Evolutionary conservation across 176 grass and related monocot genomes (phyloP), one percentile per base, ranked within the genome.

Genomic region (Oryza glaberrima): DNA sequence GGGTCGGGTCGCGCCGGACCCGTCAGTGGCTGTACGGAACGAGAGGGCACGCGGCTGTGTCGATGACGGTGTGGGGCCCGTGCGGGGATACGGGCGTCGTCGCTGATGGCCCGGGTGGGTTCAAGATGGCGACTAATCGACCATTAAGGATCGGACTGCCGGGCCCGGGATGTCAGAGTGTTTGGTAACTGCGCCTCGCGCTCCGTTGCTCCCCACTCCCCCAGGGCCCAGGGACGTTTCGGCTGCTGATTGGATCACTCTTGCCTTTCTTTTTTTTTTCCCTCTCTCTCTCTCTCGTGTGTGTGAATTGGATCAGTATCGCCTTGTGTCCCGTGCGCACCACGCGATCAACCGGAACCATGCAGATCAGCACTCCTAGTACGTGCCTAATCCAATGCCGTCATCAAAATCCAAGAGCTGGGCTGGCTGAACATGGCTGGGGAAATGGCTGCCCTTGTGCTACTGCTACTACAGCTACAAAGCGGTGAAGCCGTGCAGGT

Each of bases 171-270:
- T 47, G 79, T 82, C 35, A 86, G 83, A 17, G 19, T 13, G 46
- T 36, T 86, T 46, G 73, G 72, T 73, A 73, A 67, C 4, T 43
- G 83, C n/a, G 78, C 34, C 44, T 38, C 81, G 36, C 65, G 25
- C 72, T 7, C 38, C 32, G 52, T 16, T 64, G 77, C 28, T 10
- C 19, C 52, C 63, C 9, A 46, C 10, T 46, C 44, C 73, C 25
- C 19, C 22, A 45, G 66, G 19, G 15, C 49, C 82, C 66, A 8
- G 28, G 40, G 68, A 83, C 88, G 68, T 86, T 86, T 86, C 74
- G 79, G 5, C 7, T 9, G 60, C 68, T 83, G 79, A 86, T 86
- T 86, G 84, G 88, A 19, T 71, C 23, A 54, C 51, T 54, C 15
- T 54, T 4, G 0, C 16, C 16, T 54, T 17, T 6, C 5, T 19